phyloP scores from a whole-genome alignment of 1,284 basidiomycete species.

The Porphyrellus sp. region DNA sequence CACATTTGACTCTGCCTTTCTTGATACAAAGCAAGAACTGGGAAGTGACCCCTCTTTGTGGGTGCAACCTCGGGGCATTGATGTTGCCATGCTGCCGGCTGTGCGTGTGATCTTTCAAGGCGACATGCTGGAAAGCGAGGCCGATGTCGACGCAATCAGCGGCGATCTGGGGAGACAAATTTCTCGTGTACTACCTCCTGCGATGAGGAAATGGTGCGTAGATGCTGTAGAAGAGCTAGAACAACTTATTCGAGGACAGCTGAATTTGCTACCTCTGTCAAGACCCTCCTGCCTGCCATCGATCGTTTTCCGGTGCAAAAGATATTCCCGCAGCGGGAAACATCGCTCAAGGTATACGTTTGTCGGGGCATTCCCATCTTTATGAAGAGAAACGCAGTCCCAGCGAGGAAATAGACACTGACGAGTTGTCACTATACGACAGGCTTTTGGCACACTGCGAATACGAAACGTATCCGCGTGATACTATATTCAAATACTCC shows the following conservation, averaged over 20 bases:
- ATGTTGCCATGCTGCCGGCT: constrained; percentile 7
- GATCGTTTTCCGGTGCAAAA: constrained; percentile 16
- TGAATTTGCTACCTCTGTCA: constrained; percentile 1
- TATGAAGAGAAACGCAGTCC: neutral
- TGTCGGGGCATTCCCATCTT: constrained; percentile 13
- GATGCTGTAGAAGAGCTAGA: constrained; percentile 14
- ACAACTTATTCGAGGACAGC: neutral
- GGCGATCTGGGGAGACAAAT: neutral
- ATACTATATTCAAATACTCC: constrained; percentile 3
- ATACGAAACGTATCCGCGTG: neutral
- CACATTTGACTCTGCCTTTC: neutral
- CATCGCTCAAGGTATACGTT: constrained; percentile 1
- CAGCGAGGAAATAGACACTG: no score
- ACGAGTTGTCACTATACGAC: neutral
- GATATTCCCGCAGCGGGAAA: neutral
- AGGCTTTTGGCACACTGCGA: neutral
- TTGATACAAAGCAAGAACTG: neutral
- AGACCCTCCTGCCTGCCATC: constrained; percentile 10
- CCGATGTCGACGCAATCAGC: neutral
- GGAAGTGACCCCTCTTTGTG: neutral
- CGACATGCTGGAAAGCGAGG: neutral
- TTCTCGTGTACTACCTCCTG: neutral
- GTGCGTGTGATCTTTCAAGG: constrained; percentile 4
- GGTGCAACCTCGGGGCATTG: constrained; percentile 6
- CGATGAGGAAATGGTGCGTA: constrained; percentile 12